Conservation (phyloP, 371 early-diverging fungal species). For the Smittium culicis region DNA sequence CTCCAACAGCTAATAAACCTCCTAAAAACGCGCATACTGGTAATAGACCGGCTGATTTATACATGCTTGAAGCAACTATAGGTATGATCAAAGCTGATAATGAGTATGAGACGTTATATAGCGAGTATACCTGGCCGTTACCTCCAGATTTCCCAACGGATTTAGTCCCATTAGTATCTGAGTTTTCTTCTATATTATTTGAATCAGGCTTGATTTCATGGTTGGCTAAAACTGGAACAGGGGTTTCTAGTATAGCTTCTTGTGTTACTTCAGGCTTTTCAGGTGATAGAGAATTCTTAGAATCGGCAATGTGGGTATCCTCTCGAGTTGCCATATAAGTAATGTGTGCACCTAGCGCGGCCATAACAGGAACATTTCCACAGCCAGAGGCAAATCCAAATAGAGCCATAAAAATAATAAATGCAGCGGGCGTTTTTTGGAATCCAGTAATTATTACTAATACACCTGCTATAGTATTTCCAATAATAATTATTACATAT, state of each 20-base stretch:
- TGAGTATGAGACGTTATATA: conserved; percentile 33
- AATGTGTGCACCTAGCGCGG: conserved; percentile 27
- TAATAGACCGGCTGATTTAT: neutral
- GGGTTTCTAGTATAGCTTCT: neutral
- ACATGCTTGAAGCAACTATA: neutral
- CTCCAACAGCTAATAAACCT: neutral
- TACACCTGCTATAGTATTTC: conserved; percentile 17
- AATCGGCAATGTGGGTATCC: neutral
- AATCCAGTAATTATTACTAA: conserved; percentile 22
- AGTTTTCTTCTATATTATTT: neutral
- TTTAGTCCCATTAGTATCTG: neutral
- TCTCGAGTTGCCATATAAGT: conserved; percentile 18
- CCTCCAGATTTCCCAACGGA: conserved; percentile 12
- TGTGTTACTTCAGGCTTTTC: neutral
- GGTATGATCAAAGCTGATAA: conserved; percentile 30
- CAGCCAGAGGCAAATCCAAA: conserved; percentile 19
- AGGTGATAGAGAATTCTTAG: neutral
- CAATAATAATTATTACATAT: conserved; percentile 23
- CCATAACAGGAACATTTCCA: conserved; percentile 27
- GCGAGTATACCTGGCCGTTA: conserved; percentile 30
- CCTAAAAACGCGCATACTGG: conserved; percentile 2
- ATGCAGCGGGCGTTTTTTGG: conserved; percentile 15
- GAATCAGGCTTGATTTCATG: neutral
- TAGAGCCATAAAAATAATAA: conserved; percentile 21
- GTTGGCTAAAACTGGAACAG: neutral